Percentiles rank a stretch among this genome's conserved stretches.
Evolutionary conservation across 2,329 filamentous ascomycete species (phyloP).

Genomic region (Zelopaecilomyces penicillatus): DNA sequence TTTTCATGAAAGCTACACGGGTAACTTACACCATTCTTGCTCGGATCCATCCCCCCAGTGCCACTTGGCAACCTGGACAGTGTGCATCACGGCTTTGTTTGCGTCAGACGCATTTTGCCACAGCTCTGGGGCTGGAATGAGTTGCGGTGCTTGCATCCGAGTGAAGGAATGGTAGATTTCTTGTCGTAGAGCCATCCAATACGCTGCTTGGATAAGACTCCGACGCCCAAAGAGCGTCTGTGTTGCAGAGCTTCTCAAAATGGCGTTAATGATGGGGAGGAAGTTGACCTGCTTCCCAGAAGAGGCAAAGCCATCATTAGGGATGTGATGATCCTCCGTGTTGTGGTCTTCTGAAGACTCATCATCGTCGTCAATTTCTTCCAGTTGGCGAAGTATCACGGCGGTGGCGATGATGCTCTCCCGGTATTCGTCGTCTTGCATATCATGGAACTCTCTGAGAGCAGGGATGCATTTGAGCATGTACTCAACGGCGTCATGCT

Average conservation of each 20-base stretch:
- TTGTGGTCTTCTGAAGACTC: slow-evolving; percentile 11
- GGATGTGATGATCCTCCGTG: not conserved
- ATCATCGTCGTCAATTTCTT: slow-evolving; percentile 33
- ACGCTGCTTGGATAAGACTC: slow-evolving; percentile 30
- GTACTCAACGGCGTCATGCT: slow-evolving; percentile 32
- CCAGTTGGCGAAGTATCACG: slow-evolving; percentile 31
- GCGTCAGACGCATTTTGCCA: slow-evolving; percentile 27
- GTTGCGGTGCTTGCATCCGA: slow-evolving; percentile 27
- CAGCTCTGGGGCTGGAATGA: slow-evolving; percentile 25
- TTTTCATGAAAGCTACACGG: not conserved
- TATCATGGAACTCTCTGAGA: slow-evolving; percentile 27
- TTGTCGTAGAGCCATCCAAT: slow-evolving; percentile 34
- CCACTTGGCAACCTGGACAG: slow-evolving; percentile 33
- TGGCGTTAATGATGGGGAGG: slow-evolving; percentile 31
- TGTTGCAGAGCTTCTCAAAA: slow-evolving; percentile 28
- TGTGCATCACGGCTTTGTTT: slow-evolving; percentile 33
- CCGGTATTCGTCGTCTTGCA: slow-evolving; percentile 29
- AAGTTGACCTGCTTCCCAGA: slow-evolving; percentile 24
- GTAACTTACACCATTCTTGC: slow-evolving; percentile 28
- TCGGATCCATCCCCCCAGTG: slow-evolving; percentile 28
- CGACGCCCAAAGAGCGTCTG: slow-evolving; percentile 27
- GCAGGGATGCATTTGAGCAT: slow-evolving; percentile 32
- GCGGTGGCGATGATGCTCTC: slow-evolving; percentile 33
- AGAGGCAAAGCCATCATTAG: not conserved
- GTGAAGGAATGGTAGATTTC: slow-evolving; percentile 35